Base-by-base conservation (phyloP, 2,329 filamentous ascomycete genomes). In the Pseudopithomyces chartarum region DNA sequence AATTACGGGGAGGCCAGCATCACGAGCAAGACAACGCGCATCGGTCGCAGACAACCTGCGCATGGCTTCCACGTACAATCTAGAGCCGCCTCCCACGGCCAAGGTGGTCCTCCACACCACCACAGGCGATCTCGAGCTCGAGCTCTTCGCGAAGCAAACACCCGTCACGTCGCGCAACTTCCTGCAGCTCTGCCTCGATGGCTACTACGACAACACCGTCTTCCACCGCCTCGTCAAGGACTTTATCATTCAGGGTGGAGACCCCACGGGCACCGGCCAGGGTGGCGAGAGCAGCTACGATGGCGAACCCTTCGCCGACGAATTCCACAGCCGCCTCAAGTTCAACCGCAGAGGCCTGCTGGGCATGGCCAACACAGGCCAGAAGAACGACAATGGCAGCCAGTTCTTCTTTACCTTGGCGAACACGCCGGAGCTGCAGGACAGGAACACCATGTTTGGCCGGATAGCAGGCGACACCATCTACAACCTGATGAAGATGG, bases 351-450 rank as follows among this genome's bases (percentile, higher is more conserved):
- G 95, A 58, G 95, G 95, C 0, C 79, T 98, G 66, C 78, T 99
- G 66, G 95, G 91, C n/a, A 97, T 98, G 92, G 95, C 95, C 26
- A 98, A 98, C 76, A 89, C 90, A 59, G 89, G 92, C 44, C 80
- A 79, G 50, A 84, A 85, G 29, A 83, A 93, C 68, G 90, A 90
- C 53, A 98, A 98, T 78, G 91, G 92, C 33, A 97, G 92, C 75
- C 95, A 99, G 76, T 98, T 98, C 82, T 99, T 99, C 80, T 88
- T 99, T 59, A 98, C 95, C 0, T 79, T 99, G 52, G 92, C 87
- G 61, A 81, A 82, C 53, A 92, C 93, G 22, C 88, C 92, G 23
- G 92, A 98, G 80, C 76, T 99, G 69, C 91, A 90, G 65, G 90
- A 89, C 50, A 91, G 91, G 78, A 97, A 97, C 75, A 98, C 95